Conservation (phyloP, 192 early-diverging fungal genomes). For the Tieghemiomyces parasiticus region DNA sequence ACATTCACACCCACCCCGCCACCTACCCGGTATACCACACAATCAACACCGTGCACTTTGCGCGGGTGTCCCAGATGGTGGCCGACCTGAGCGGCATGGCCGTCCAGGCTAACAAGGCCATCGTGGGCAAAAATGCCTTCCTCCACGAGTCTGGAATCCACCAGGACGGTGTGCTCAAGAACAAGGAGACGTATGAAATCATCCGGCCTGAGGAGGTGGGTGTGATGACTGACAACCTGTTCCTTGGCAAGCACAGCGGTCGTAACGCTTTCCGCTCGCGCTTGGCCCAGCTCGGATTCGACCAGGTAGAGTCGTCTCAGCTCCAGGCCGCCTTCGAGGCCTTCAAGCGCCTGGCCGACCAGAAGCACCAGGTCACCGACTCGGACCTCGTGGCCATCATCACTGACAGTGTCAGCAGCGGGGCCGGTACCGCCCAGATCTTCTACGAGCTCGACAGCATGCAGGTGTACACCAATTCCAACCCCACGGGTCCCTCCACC, state of each 20-base stretch:
- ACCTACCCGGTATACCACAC: slow-evolving; percentile 80
- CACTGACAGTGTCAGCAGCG: slow-evolving; percentile 45
- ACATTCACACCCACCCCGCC: slow-evolving; percentile 81
- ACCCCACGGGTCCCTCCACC: slow-evolving; percentile 30
- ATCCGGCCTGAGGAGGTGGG: slow-evolving; percentile 88
- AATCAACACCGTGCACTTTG: slow-evolving; percentile 79
- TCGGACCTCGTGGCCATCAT: slow-evolving; percentile 79
- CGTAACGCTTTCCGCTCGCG: slow-evolving; percentile 81
- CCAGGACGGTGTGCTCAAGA: slow-evolving; percentile 95
- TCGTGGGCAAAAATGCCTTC: slow-evolving; percentile 94
- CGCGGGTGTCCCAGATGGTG: slow-evolving; percentile 78
- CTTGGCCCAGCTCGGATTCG: slow-evolving; percentile 60
- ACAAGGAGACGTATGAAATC: slow-evolving; percentile 93
- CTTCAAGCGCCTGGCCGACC: slow-evolving; percentile 92
- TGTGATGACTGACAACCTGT: slow-evolving; percentile 65
- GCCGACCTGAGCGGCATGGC: slow-evolving; percentile 80
- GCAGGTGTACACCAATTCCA: slow-evolving; percentile 67
- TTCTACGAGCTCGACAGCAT: slow-evolving; percentile 51
- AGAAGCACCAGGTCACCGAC: slow-evolving; percentile 77
- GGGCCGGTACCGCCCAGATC: background rate
- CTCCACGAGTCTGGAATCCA: slow-evolving; percentile 97
- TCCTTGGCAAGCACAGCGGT: slow-evolving; percentile 94
- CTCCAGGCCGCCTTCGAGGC: slow-evolving; percentile 70
- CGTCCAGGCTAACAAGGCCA: slow-evolving; percentile 97
- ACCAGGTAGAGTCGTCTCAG: slow-evolving; percentile 37